Evolutionary conservation across 352 stramenopile species (phyloP).

Genomic region (Pythium plurisporium): DNA sequence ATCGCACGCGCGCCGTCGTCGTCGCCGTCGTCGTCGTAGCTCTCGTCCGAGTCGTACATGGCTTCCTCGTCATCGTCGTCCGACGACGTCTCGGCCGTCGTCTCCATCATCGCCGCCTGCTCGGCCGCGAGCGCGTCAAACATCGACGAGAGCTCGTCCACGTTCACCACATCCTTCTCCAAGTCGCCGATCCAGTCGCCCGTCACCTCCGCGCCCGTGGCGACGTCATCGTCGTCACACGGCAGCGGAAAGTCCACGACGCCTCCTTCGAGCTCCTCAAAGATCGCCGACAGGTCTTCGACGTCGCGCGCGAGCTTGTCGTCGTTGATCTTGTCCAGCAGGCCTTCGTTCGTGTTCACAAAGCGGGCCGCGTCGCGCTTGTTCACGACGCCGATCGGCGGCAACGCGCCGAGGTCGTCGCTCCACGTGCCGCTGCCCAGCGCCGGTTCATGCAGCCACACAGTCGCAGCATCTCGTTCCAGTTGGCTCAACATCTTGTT

Average conservation of each 20-base stretch:
- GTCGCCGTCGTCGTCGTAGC: conserved; percentile 35
- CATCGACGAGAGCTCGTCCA: conserved; percentile 64
- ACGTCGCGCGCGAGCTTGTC: conserved; percentile 71
- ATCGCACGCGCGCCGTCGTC: conserved; percentile 28
- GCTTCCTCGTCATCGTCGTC: conserved; percentile 19
- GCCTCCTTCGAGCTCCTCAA: conserved; percentile 51
- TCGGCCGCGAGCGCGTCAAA: conserved; percentile 60
- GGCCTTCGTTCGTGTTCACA: conserved; percentile 10
- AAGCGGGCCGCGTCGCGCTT: conserved; percentile 22
- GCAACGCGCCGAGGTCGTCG: conserved; percentile 34
- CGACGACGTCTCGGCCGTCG: conserved; percentile 7
- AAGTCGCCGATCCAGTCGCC: conserved; percentile 60
- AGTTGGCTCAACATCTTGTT: conserved; percentile 53
- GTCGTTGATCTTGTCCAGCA: conserved; percentile 68
- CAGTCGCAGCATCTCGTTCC: conserved; percentile 38
- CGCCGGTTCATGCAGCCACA: conserved; percentile 51
- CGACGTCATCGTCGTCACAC: conserved; percentile 44
- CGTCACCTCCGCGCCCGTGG: conserved; percentile 25
- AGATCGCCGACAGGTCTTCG: conserved; percentile 70
- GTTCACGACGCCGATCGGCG: conserved; percentile 20
- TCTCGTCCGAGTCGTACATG: conserved; percentile 28
- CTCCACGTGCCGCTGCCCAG: conserved; percentile 45
- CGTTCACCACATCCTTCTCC: conserved; percentile 63
- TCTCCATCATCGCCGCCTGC: conserved; percentile 24
- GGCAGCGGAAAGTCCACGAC: conserved; percentile 52